Conservation (phyloP, 495 filamentous ascomycete genomes). For the Staphylotrichum longicolle region DNA sequence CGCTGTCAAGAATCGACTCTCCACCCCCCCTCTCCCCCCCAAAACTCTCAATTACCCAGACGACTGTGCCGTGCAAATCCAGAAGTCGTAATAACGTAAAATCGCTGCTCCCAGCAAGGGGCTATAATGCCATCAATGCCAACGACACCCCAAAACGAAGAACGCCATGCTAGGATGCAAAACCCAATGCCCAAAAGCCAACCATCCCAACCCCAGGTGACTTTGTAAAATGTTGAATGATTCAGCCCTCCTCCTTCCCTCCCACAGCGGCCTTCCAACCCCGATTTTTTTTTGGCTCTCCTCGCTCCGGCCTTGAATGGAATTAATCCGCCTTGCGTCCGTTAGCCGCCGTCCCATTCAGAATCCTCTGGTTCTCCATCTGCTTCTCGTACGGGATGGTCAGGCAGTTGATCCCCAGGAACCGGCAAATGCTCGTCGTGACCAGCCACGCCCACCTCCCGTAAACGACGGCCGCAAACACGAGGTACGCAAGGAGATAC, state of each 20-base stretch:
- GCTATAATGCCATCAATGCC: constrained; percentile 9
- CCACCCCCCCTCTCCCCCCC: too few species aligned
- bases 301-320: neutral
- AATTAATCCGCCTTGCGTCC: constrained; percentile 15
- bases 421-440: constrained; percentile 86
- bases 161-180: constrained; percentile 18
- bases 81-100: neutral
- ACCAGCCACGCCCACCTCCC: constrained; percentile 90
- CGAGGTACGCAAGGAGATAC: constrained; percentile 80
- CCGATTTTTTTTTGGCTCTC: neutral
- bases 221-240: constrained; percentile 8
- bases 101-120: neutral
- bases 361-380: constrained; percentile 40
- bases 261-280: neutral
- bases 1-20: too few species aligned
- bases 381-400: constrained; percentile 72
- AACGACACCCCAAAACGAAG: constrained; percentile 4
- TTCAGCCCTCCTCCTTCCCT: neutral
- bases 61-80: constrained; percentile 3
- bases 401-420: constrained; percentile 88
- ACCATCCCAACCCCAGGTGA: neutral
- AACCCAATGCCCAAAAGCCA: constrained; percentile 13
- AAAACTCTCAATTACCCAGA: neutral
- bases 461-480: constrained; percentile 79
- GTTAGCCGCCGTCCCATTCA: constrained; percentile 25